phyloP scores from a whole-genome alignment of 2,329 filamentous ascomycete species.

The Ramichloridium luteum region DNA sequence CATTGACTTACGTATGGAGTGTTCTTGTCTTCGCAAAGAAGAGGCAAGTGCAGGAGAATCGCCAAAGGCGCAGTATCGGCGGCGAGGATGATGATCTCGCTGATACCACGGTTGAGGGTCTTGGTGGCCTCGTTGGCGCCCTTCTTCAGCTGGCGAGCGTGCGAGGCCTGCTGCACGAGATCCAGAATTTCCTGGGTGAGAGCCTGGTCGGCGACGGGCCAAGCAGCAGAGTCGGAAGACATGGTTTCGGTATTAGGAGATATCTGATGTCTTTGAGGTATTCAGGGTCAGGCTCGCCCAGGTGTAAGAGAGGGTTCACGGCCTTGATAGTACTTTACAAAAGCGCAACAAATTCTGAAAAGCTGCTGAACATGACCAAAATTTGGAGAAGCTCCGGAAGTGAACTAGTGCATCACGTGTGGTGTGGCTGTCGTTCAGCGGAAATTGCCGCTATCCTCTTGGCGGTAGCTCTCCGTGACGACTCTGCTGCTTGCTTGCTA shows the following conservation, averaged over 20 bases:
- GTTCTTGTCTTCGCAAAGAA: constrained; percentile 68
- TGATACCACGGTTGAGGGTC: constrained; percentile 80
- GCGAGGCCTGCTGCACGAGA: constrained; percentile 51
- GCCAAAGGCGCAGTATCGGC: constrained; percentile 79
- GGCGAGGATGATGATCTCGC: constrained; percentile 78
- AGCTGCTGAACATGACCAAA: too few species aligned
- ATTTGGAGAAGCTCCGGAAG: too few species aligned
- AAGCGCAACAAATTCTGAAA: constrained; percentile 2
- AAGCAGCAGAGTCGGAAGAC: constrained; percentile 38
- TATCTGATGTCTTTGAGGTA: constrained; percentile 6
- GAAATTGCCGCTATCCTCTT: constrained; percentile 1
- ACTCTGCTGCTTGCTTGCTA: constrained; percentile 1
- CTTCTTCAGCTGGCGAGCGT: constrained; percentile 65
- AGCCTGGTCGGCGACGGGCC: constrained; percentile 36
- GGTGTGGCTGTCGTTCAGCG: neutral
- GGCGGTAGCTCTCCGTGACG: constrained; percentile 1
- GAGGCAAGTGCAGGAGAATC: constrained; percentile 78
- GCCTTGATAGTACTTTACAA: constrained; percentile 17
- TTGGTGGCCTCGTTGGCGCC: constrained; percentile 72
- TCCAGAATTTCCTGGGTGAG: constrained; percentile 36
- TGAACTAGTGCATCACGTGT: constrained; percentile 1
- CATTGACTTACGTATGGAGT: constrained; percentile 42
- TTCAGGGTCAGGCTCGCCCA: constrained; percentile 20
- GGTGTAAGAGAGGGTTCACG: constrained; percentile 21
- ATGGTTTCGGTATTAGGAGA: constrained; percentile 12